phyloP scores from a whole-genome alignment of 192 early-diverging fungal genomes.

The Tieghemiomyces parasiticus region DNA sequence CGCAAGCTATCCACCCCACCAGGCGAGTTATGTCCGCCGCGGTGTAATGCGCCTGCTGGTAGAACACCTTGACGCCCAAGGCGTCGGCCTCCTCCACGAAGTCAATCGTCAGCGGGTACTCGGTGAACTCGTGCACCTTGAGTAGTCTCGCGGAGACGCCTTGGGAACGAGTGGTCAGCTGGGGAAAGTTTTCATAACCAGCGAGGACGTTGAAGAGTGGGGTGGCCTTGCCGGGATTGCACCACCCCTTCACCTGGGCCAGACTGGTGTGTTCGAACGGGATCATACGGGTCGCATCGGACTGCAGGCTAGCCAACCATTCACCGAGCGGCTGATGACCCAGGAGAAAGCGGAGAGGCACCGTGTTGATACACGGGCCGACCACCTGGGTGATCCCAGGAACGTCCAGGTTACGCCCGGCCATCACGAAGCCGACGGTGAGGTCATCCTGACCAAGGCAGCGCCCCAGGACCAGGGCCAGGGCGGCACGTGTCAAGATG shows the following conservation, averaged over 20 bases:
- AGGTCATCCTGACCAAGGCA: background rate
- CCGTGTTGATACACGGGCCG: slow-evolving; percentile 2
- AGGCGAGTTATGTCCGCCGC: no score
- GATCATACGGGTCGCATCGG: background rate
- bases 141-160: background rate
- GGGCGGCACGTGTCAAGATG: background rate
- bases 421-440: background rate
- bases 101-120: background rate
- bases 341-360: background rate
- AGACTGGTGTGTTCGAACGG: background rate
- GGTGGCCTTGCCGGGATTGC: no score
- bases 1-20: no score
- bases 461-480: background rate
- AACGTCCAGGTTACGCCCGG: background rate
- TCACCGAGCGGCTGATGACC: background rate
- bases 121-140: background rate
- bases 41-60: no score
- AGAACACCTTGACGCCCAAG: background rate
- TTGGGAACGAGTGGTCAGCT: no score
- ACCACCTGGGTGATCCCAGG: background rate
- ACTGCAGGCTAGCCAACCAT: background rate
- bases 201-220: background rate
- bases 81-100: background rate
- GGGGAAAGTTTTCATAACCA: background rate
- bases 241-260: background rate